Conservation (phyloP, 352 stramenopile species). For the Globisporangium parvum region DNA sequence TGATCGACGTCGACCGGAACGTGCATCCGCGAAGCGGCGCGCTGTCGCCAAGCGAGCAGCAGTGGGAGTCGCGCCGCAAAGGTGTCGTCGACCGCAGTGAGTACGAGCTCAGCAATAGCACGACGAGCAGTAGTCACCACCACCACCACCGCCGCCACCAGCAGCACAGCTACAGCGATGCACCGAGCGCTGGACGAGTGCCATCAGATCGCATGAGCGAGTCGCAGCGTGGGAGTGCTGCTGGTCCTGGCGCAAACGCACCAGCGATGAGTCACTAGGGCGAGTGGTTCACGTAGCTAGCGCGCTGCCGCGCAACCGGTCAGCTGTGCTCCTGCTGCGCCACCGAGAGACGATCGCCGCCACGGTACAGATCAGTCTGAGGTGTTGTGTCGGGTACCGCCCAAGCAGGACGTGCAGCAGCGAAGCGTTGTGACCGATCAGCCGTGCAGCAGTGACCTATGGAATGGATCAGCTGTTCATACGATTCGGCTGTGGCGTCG, state of each 20-base stretch:
- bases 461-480: no score
- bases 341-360: no score
- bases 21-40: slow-evolving; percentile 13
- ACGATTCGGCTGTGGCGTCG: no score
- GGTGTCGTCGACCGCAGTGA: neutral
- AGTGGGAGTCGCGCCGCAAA: slow-evolving; percentile 1
- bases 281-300: no score
- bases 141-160: slow-evolving; percentile 2
- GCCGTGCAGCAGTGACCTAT: no score
- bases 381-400: no score
- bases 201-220: neutral
- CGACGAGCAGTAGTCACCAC: neutral
- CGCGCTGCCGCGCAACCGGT: no score
- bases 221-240: neutral
- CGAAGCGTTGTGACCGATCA: no score
- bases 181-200: slow-evolving; percentile 1
- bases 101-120: slow-evolving; percentile 4
- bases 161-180: slow-evolving; percentile 9
- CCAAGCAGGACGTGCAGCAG: no score
- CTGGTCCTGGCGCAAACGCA: neutral
- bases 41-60: slow-evolving; percentile 6
- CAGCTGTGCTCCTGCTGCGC: no score
- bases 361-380: no score
- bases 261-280: no score
- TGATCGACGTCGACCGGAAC: slow-evolving; percentile 61